A percentile compares a stretch with the other conserved stretches of the same genome.
phyloP scores from a whole-genome alignment of 2,329 filamentous ascomycete species.

The Apiospora rasikravindrae region DNA sequence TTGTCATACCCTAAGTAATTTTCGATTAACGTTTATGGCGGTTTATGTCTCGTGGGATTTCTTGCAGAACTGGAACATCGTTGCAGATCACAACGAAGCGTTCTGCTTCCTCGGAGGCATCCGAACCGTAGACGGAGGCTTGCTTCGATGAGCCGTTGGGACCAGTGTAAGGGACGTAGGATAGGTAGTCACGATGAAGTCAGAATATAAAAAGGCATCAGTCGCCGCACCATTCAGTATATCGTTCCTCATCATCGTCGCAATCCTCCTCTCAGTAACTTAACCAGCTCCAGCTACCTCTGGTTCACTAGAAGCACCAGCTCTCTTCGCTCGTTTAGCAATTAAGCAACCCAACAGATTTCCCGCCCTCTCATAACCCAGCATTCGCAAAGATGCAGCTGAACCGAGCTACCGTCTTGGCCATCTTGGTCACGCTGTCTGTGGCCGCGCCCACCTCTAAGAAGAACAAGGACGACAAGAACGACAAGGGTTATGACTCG shows the following conservation, averaged over 20 bases:
- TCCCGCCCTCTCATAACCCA: background rate
- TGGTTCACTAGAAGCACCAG: background rate
- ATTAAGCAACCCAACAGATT: background rate
- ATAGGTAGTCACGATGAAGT: background rate
- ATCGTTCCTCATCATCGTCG: background rate
- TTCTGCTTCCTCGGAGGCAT: background rate
- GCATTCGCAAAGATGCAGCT: background rate
- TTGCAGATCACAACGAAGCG: background rate
- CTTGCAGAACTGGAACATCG: background rate
- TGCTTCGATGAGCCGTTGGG: background rate
- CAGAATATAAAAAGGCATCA: background rate
- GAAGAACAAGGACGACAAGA: background rate
- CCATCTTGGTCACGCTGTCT: slow-evolving; percentile 8
- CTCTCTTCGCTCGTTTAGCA: background rate
- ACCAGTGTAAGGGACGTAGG: background rate
- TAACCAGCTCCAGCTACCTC: slow-evolving; percentile 3
- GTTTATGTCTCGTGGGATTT: background rate
- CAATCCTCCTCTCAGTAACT: background rate
- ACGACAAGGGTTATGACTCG: background rate
- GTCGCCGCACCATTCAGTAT: background rate
- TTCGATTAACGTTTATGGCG: background rate
- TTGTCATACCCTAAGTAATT: background rate
- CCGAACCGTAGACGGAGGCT: background rate
- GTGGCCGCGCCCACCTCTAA: slow-evolving; percentile 9
- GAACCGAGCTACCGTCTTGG: slow-evolving; percentile 9